Evolutionary conservation across 441 rosid species (phyloP).

Genomic region (Omphalea diandra): DNA sequence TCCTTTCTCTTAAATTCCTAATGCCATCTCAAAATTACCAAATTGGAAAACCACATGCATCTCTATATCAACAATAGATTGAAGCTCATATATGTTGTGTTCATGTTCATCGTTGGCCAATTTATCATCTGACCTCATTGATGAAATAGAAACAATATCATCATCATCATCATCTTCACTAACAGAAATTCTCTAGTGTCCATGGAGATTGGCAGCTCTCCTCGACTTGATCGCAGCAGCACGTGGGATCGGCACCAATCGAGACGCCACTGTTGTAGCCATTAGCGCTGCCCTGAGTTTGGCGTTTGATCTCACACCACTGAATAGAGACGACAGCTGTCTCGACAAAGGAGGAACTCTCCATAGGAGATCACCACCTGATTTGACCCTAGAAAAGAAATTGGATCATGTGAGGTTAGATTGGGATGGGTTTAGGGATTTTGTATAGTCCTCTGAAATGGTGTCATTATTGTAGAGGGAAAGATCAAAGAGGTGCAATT

Average conservation of each 20-base stretch:
- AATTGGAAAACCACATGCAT: too few relatives aligned
- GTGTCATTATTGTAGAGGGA: conserved; percentile 28
- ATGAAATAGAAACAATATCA: conserved; percentile 32
- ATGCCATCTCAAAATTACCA: too few relatives aligned
- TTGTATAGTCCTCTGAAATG: conserved; percentile 35
- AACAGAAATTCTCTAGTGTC: conserved; percentile 38
- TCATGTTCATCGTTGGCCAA: conserved; percentile 31
- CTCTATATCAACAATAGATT: conserved; percentile 28
- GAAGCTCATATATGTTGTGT: conserved; percentile 36
- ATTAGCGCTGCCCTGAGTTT: conserved; percentile 99
- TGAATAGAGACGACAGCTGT: conserved; percentile 73
- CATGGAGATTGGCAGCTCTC: conserved; percentile 50
- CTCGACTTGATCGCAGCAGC: conserved; percentile 93
- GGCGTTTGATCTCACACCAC: conserved; percentile 77
- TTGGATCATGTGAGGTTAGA: conserved; percentile 27
- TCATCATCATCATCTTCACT: conserved; percentile 45
- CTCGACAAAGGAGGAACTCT: conserved; percentile 46
- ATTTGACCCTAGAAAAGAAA: conserved; percentile 33
- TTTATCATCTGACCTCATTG: conserved; percentile 33
- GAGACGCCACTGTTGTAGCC: conserved; percentile 84
- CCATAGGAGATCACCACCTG: conserved; percentile 43
- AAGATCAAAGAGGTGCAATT: conserved; percentile 25
- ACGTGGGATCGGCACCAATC: conserved; percentile 73
- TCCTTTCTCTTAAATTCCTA: conserved; percentile 17
- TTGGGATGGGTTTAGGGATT: conserved; percentile 28